Evolutionary conservation across 2,329 filamentous ascomycete species (phyloP).

Genomic region (Zymoseptoria crescenta): DNA sequence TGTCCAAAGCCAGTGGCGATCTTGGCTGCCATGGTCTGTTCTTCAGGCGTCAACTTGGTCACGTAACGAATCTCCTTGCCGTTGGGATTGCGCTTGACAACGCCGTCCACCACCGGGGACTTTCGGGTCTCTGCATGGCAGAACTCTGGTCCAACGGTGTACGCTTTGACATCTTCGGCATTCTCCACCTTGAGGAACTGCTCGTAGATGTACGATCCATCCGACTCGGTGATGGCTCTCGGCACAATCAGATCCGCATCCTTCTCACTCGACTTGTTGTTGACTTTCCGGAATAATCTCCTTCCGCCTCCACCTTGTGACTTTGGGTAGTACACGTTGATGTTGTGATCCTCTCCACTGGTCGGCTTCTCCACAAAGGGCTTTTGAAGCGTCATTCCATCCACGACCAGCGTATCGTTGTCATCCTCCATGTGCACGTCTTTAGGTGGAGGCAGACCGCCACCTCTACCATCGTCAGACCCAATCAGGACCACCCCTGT

Average conservation of each 20-base stretch:
- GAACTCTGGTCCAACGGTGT: constrained; percentile 86
- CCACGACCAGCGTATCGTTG: constrained; percentile 78
- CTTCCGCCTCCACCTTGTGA: constrained; percentile 81
- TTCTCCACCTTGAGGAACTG: constrained; percentile 96
- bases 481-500: constrained; percentile 71
- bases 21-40: constrained; percentile 77
- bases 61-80: constrained; percentile 96
- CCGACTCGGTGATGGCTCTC: constrained; percentile 70
- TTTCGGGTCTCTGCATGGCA: constrained; percentile 97
- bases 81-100: constrained; percentile 92
- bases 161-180: constrained; percentile 95
- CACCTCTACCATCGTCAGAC: constrained; percentile 57
- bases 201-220: constrained; percentile 89
- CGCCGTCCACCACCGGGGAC: constrained; percentile 90
- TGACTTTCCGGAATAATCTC: constrained; percentile 90
- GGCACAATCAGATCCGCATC: constrained; percentile 69
- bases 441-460: constrained; percentile 49
- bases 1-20: constrained; percentile 92
- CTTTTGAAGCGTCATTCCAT: constrained; percentile 73
- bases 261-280: constrained; percentile 97
- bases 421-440: constrained; percentile 83
- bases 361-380: constrained; percentile 98
- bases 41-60: constrained; percentile 70
- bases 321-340: constrained; percentile 92
- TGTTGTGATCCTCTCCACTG: constrained; percentile 98